phyloP scores from a whole-genome alignment of 176 grass and related monocot species.

The Aegilops speltoides region DNA sequence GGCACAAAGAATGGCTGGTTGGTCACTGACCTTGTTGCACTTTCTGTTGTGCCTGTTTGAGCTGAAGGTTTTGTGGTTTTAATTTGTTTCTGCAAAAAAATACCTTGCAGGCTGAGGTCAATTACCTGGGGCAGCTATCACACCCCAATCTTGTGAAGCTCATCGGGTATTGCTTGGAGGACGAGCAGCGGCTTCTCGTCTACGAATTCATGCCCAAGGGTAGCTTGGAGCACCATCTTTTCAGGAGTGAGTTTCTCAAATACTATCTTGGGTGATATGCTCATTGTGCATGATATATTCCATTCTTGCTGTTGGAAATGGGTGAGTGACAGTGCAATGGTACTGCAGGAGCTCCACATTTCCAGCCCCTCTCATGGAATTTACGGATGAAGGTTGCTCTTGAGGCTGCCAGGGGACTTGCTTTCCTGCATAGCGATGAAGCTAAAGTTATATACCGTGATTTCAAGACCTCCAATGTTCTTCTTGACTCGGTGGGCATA shows the following conservation, averaged over 20 bases:
- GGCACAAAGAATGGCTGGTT: slow-evolving; percentile 97
- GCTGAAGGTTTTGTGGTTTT: not conserved
- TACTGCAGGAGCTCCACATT: slow-evolving; percentile 55
- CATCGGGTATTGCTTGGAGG: slow-evolving; percentile 87
- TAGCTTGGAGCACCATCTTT: slow-evolving; percentile 99
- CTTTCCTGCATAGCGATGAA: slow-evolving; percentile 84
- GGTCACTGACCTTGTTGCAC: slow-evolving; percentile 15
- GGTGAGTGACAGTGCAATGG: slow-evolving; percentile 12
- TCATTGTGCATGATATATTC: not conserved
- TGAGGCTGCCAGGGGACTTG: slow-evolving; percentile 83
- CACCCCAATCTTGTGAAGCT: slow-evolving; percentile 96
- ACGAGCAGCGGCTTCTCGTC: slow-evolving; percentile 87
- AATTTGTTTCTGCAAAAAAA: slow-evolving; percentile 18
- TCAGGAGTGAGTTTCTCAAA: slow-evolving; percentile 67
- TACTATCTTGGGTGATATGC: not conserved
- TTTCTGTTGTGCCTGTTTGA: not conserved
- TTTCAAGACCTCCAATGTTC: slow-evolving; percentile 94
- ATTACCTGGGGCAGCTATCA: slow-evolving; percentile 79
- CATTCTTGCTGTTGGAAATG: slow-evolving; percentile 15
- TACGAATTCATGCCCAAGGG: slow-evolving; percentile 97
- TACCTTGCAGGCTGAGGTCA: slow-evolving; percentile 82
- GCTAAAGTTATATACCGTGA: slow-evolving; percentile 95
- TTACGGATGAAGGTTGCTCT: slow-evolving; percentile 80
- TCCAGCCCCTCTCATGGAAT: slow-evolving; percentile 87
- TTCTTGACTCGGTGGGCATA: slow-evolving; percentile 74